Evolutionary conservation across 2,329 filamentous ascomycete species (phyloP).

Genomic region (Emericellopsis atlantica): DNA sequence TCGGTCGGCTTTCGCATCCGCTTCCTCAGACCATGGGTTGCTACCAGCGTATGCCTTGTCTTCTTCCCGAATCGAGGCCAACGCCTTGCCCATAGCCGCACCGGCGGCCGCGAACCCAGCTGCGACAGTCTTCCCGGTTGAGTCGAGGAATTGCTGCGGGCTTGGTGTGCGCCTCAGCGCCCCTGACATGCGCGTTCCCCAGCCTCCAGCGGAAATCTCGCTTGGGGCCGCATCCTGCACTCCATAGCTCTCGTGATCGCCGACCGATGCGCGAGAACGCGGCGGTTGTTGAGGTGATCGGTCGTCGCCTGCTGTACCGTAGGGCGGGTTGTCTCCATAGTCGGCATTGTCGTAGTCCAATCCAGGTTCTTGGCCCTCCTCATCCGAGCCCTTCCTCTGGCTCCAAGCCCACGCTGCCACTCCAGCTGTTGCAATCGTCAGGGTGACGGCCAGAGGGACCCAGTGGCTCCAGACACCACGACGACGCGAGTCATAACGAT

Average conservation of each 20-base stretch:
- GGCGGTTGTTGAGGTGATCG: slow-evolving; percentile 18
- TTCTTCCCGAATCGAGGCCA: slow-evolving; percentile 76
- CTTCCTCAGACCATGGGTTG: slow-evolving; percentile 86
- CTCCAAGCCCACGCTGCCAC: slow-evolving; percentile 90
- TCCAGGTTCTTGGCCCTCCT: slow-evolving; percentile 44
- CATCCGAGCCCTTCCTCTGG: slow-evolving; percentile 65
- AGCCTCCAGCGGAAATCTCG: slow-evolving; percentile 32
- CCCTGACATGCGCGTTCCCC: slow-evolving; percentile 68
- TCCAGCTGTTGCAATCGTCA: slow-evolving; percentile 77
- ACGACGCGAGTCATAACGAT: slow-evolving; percentile 47
- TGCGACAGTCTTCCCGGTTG: slow-evolving; percentile 66
- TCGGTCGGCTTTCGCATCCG: slow-evolving; percentile 49
- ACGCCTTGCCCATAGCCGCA: slow-evolving; percentile 67
- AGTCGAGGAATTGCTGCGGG: slow-evolving; percentile 79
- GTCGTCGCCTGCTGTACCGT: slow-evolving; percentile 26
- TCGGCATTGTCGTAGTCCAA: slow-evolving; percentile 34
- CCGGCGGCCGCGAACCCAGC: slow-evolving; percentile 76
- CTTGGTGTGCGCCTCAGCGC: slow-evolving; percentile 73
- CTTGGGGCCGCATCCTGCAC: slow-evolving; percentile 11
- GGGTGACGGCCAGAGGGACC: slow-evolving; percentile 76
- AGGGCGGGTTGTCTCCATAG: slow-evolving; percentile 39
- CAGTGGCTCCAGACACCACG: slow-evolving; percentile 66
- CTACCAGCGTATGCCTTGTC: slow-evolving; percentile 76
- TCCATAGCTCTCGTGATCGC: slow-evolving; percentile 1
- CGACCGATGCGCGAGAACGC: background rate